phyloP scores from a whole-genome alignment of 306 rosid species.

The Arachis stenosperma region DNA sequence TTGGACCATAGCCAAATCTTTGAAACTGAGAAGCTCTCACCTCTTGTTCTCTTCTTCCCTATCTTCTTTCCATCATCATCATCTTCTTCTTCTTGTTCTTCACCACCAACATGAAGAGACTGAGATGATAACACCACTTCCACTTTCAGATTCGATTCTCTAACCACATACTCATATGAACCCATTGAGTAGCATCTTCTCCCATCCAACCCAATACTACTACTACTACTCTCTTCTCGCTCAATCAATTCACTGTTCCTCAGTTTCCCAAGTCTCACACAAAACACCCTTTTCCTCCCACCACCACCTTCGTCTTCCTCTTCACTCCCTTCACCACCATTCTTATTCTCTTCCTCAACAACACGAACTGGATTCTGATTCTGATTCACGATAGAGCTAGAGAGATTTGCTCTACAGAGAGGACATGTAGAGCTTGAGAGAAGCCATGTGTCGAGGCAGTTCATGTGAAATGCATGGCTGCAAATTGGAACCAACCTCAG shows the following conservation, averaged over 20 bases:
- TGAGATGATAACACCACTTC: slow-evolving; percentile 53
- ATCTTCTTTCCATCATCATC: slow-evolving; percentile 67
- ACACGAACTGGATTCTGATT: too few species aligned
- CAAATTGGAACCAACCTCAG: slow-evolving; percentile 79
- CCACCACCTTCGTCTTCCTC: slow-evolving; percentile 41
- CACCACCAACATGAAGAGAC: slow-evolving; percentile 14
- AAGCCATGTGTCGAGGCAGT: slow-evolving; percentile 91
- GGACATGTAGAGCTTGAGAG: slow-evolving; percentile 89
- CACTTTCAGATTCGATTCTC: slow-evolving; percentile 67
- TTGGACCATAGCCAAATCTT: slow-evolving; percentile 95
- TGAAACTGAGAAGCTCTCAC: slow-evolving; percentile 92
- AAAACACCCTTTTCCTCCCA: slow-evolving; percentile 58
- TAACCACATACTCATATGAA: slow-evolving; percentile 71
- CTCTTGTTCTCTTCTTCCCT: slow-evolving; percentile 43
- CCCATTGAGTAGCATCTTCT: slow-evolving; percentile 97
- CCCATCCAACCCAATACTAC: slow-evolving; percentile 52
- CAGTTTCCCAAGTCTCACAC: slow-evolving; percentile 87
- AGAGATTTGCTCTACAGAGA: slow-evolving; percentile 71
- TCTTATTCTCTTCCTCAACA: slow-evolving; percentile 38
- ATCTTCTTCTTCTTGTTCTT: slow-evolving; percentile 20
- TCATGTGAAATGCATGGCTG: slow-evolving; percentile 82
- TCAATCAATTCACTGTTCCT: slow-evolving; percentile 45
- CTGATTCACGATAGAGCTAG: slow-evolving; percentile 31
- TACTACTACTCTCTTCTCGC: slow-evolving; percentile 42
- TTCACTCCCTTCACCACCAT: slow-evolving; percentile 28